These are phyloP conservation scores for Torulaspora delbrueckii DNA, from an alignment of 805 yeast genomes.

Conservation along the genomic window DNA sequence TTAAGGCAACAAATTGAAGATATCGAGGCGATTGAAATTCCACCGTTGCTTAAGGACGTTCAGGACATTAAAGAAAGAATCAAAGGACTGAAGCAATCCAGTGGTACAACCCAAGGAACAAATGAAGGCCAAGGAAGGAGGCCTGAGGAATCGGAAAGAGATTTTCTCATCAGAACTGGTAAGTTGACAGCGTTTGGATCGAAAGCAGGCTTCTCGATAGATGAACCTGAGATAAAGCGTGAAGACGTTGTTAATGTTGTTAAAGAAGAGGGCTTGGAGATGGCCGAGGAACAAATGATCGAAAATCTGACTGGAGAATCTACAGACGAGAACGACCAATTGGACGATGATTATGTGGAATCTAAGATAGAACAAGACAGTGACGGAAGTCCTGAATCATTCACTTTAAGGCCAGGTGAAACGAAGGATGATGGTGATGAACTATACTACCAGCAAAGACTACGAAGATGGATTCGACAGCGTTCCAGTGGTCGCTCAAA, in stretches of 20 bases:
- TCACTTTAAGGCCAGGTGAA: slow-evolving; percentile 28
- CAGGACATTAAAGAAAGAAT: slow-evolving; percentile 54
- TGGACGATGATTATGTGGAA: slow-evolving; percentile 23
- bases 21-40: slow-evolving; percentile 47
- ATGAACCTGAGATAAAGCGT: slow-evolving; percentile 31
- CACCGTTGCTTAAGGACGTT: slow-evolving; percentile 54
- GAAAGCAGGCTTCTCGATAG: slow-evolving; percentile 46
- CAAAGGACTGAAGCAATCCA: slow-evolving; percentile 24
- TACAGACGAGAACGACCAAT: slow-evolving; percentile 23
- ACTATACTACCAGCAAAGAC: slow-evolving; percentile 51
- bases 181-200: slow-evolving; percentile 90
- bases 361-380: slow-evolving; percentile 16
- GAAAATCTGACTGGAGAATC: slow-evolving; percentile 23
- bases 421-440: slow-evolving; percentile 78
- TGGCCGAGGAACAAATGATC: slow-evolving; percentile 23
- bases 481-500: slow-evolving; percentile 42
- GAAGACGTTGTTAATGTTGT: slow-evolving; percentile 9
- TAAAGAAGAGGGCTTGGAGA: slow-evolving; percentile 6
- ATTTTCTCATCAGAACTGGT: slow-evolving; percentile 81
- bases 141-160: slow-evolving; percentile 75
- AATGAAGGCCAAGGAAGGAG: slow-evolving; percentile 33
- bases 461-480: slow-evolving; percentile 53
- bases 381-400: slow-evolving; percentile 19
- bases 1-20: slow-evolving; percentile 50
- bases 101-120: slow-evolving; percentile 9